Evolutionary conservation across 257 asterid species (phyloP).

Genomic region (Solanum stenotomum): DNA sequence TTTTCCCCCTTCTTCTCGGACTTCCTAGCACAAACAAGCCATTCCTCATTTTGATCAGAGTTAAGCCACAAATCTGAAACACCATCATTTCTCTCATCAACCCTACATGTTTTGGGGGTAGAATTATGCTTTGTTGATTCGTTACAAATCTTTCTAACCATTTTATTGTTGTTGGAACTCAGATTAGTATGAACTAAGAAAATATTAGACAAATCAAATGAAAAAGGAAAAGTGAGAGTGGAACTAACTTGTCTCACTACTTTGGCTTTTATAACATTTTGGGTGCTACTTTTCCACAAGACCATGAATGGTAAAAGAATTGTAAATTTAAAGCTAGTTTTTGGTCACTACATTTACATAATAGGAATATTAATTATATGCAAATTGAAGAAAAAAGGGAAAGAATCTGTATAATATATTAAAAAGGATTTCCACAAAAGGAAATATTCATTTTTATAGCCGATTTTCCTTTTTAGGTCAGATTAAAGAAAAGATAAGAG

Average conservation of each 20-base stretch:
- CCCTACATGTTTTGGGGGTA: not conserved
- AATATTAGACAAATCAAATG: not conserved
- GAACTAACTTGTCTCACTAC: not conserved
- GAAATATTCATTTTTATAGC: too few relatives aligned
- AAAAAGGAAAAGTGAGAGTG: not conserved
- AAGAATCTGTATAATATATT: not conserved
- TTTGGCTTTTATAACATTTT: not conserved
- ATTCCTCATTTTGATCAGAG: not conserved
- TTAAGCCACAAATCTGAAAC: not conserved
- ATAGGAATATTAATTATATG: not conserved
- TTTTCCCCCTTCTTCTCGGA: too few relatives aligned
- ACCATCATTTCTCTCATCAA: not conserved
- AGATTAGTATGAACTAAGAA: conserved; percentile 4
- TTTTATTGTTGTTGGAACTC: conserved; percentile 13
- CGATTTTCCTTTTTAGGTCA: too few relatives aligned
- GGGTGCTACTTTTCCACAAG: not conserved
- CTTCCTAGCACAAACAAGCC: too few relatives aligned
- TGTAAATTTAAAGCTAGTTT: not conserved
- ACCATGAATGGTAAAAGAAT: not conserved
- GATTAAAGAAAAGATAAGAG: too few relatives aligned
- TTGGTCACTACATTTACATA: not conserved
- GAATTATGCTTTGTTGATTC: not conserved
- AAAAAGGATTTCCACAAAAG: not conserved
- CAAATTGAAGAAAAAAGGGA: not conserved
- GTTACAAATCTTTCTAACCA: too few relatives aligned